Base-by-base conservation (phyloP, 2,329 filamentous ascomycete species). In the Leptographium wingfieldii region DNA sequence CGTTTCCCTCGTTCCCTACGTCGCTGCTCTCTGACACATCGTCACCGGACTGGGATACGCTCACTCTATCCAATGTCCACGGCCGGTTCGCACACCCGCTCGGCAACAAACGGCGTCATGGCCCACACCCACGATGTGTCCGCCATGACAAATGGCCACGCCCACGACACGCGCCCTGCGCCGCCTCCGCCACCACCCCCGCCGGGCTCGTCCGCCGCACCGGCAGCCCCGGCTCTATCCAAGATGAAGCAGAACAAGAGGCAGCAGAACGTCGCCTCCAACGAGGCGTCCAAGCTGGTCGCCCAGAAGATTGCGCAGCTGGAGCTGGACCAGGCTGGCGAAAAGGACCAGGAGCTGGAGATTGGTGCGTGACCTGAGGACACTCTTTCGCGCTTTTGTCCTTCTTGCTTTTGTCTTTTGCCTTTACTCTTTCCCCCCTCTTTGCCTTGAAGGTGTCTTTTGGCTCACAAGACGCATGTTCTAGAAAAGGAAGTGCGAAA, bases 291-390 rank as follows among this genome's bases (percentile, higher is more conserved):
- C 63, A 95, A 96, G 73, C 81, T 96, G 65, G 82, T 99, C 57
- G 87, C 92, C 64, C 90, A 92, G 63, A 90, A 95, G 70, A 96
- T 99, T 70, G 92, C 91, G 27, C 94, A 97, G 75, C 78, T 99
- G 61, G 94, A 99, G 73, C 88, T 90, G 64, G 92, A 96, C 78
- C 89, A 88, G 56, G 91, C 91, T 12, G 90, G 90, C 62, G 92
- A 96, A 71, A 96, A 95, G 73, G 92, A 95, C 67, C 90, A 96
- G 74, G 92, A 96, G 74, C 84, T 88, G 63, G 94, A 97, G 77
- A 96, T 99, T 71, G 90, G 91, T 95, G 64, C 56, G 71, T 71
- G 57, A 51, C 22, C 22, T 10, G 27, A 51, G 48, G 14, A 38
- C 22, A 35, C 43, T 53, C 43, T 46, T n/a, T 46, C 14, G 6